phyloP scores from a whole-genome alignment of 2,329 filamentous ascomycete species.

The Diaporthe longicolla region DNA sequence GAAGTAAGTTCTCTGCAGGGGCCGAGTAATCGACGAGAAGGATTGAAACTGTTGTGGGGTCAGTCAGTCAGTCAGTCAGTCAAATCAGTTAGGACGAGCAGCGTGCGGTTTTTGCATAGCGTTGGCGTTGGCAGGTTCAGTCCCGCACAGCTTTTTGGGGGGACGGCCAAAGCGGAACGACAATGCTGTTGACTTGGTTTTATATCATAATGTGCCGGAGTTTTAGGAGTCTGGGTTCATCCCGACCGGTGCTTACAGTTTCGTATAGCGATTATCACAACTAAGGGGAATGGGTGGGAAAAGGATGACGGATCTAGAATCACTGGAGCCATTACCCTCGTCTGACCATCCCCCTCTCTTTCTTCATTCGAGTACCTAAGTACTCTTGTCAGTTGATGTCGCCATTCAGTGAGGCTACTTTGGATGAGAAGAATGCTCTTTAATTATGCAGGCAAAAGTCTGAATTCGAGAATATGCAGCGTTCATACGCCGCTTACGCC shows the following conservation, averaged over 20 bases:
- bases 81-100: neutral
- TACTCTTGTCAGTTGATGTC: no score
- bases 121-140: constrained; percentile 46
- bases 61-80: no score
- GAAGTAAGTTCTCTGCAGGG: neutral
- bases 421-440: neutral
- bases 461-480: constrained; percentile 27
- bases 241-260: neutral
- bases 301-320: neutral
- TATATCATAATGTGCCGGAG: neutral
- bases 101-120: constrained; percentile 46
- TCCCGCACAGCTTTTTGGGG: neutral
- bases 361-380: no score
- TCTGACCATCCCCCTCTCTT: no score
- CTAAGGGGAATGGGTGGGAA: neutral
- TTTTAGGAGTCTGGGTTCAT: neutral
- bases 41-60: neutral
- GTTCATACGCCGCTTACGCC: constrained; percentile 11
- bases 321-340: neutral
- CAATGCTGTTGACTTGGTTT: neutral
- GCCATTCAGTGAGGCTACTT: neutral
- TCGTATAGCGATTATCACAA: neutral
- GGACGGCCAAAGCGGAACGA: neutral
- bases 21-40: neutral
- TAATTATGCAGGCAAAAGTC: constrained; percentile 20